Conservation (phyloP, 1,139 yeast genomes). For the Pichia sp. region DNA sequence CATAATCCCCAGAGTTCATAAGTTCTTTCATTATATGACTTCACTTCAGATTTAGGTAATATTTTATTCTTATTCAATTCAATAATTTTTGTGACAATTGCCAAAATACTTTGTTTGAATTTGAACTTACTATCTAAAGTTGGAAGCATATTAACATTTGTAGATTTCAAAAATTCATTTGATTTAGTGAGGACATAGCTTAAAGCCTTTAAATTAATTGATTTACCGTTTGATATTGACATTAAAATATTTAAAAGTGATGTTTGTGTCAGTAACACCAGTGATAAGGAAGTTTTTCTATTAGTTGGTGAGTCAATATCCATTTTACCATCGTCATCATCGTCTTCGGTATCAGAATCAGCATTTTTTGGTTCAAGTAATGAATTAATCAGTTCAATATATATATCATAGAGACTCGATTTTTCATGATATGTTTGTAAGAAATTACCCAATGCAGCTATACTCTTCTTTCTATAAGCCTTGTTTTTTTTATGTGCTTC, state of each 20-base stretch:
- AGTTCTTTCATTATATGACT: not conserved
- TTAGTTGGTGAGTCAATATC: not conserved
- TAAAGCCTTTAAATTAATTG: constrained; percentile 2
- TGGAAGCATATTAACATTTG: constrained; percentile 9
- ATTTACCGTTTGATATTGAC: constrained; percentile 8
- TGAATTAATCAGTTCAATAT: constrained; percentile 34
- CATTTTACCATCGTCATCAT: constrained; percentile 5
- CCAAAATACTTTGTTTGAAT: constrained; percentile 9
- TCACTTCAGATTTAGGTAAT: not conserved
- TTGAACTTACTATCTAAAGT: constrained; percentile 13
- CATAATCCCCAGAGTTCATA: constrained; percentile 7
- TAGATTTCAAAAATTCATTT: not conserved
- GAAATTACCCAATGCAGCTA: constrained; percentile 46
- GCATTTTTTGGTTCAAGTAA: constrained; percentile 26
- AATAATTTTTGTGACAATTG: constrained; percentile 2
- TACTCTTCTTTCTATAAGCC: constrained; percentile 50
- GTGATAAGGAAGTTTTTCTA: not conserved
- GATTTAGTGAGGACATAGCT: constrained; percentile 5
- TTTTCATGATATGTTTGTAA: constrained; percentile 39
- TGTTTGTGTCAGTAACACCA: not conserved
- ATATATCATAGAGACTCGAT: constrained; percentile 33
- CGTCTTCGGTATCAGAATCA: constrained; percentile 30
- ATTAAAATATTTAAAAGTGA: constrained; percentile 4
- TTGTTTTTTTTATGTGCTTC: constrained; percentile 69
- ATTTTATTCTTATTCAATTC: constrained; percentile 2